These are phyloP conservation scores for Oidiodendron maius DNA, from an alignment of 495 filamentous ascomycete species.

Conservation along the genomic window DNA sequence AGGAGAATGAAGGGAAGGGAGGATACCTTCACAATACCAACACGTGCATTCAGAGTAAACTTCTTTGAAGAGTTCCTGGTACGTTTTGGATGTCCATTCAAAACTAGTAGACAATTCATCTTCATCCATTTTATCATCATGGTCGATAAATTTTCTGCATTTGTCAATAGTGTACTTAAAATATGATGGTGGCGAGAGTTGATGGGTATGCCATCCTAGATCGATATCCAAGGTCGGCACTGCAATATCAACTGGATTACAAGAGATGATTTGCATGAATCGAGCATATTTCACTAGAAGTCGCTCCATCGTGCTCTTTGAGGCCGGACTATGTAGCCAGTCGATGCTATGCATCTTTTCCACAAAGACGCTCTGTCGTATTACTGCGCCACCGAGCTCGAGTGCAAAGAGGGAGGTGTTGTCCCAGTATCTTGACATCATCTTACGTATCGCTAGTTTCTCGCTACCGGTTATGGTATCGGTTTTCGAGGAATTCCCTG, in stretches of 20 bases:
- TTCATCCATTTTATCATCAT: conserved; percentile 80
- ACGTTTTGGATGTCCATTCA: conserved; percentile 67
- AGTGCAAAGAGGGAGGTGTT: conserved; percentile 66
- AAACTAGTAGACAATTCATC: conserved; percentile 55
- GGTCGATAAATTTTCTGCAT: conserved; percentile 58
- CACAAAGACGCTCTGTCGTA: conserved; percentile 73
- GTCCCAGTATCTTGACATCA: conserved; percentile 78
- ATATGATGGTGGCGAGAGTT: conserved; percentile 62
- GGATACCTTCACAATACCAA: conserved; percentile 76
- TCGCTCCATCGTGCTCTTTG: conserved; percentile 57
- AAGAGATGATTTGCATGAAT: conserved; percentile 61
- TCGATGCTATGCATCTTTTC: conserved; percentile 77
- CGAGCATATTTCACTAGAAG: conserved; percentile 62
- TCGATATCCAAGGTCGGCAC: conserved; percentile 86
- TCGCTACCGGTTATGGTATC: conserved; percentile 17
- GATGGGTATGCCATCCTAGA: conserved; percentile 71
- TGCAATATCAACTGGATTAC: conserved; percentile 46
- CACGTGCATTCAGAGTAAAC: conserved; percentile 81
- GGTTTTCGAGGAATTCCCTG: conserved; percentile 1
- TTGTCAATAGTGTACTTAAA: conserved; percentile 41
- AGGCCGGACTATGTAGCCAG: conserved; percentile 66
- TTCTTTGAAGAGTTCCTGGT: conserved; percentile 54
- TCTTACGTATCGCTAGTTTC: conserved; percentile 53
- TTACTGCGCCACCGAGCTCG: conserved; percentile 71
- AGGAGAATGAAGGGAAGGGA: not conserved